A percentile compares a stretch with the other conserved stretches of the same genome.
These are phyloP conservation scores for Pelargonium nanum DNA, from an alignment of 345 rosid genomes.

Conservation along the genomic window DNA sequence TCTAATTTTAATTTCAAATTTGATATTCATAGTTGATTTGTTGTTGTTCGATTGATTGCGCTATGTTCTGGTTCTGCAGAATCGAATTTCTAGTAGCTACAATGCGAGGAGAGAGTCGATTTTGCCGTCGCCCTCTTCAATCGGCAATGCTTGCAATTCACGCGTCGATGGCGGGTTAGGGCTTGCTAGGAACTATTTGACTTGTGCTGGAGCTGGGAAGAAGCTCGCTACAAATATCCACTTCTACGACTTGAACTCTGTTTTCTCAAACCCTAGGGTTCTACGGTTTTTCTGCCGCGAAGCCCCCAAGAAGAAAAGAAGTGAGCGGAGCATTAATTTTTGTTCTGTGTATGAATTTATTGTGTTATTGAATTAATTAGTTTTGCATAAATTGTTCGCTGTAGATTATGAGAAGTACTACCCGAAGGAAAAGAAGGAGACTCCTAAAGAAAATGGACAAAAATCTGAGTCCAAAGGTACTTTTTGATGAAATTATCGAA, in stretches of 20 bases:
- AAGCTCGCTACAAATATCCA: constrained; percentile 11
- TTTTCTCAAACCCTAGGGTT: constrained; percentile 44
- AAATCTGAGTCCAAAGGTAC: constrained; percentile 80
- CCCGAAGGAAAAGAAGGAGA: constrained; percentile 75
- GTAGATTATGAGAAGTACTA: constrained; percentile 82
- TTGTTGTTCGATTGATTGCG: background rate
- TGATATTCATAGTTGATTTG: background rate
- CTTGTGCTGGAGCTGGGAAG: constrained; percentile 33
- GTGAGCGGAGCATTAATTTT: constrained; percentile 22
- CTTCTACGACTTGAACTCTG: constrained; percentile 26
- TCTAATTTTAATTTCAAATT: background rate
- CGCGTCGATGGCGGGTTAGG: constrained; percentile 32
- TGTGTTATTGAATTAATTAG: background rate
- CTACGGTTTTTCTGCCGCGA: constrained; percentile 57
- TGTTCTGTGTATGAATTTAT: background rate
- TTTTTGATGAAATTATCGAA: no score
- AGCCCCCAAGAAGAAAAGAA: constrained; percentile 59
- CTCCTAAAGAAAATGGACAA: constrained; percentile 59
- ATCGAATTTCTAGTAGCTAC: constrained; percentile 7
- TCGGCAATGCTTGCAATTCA: constrained; percentile 16
- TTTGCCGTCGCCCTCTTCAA: background rate
- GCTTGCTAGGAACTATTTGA: constrained; percentile 42
- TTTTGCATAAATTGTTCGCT: background rate
- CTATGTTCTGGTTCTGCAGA: no score
- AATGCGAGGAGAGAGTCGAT: constrained; percentile 7